Evolutionary conservation across 768 basidiomycete genomes (phyloP).

Genomic region (Boletus rufocinnamomeus): DNA sequence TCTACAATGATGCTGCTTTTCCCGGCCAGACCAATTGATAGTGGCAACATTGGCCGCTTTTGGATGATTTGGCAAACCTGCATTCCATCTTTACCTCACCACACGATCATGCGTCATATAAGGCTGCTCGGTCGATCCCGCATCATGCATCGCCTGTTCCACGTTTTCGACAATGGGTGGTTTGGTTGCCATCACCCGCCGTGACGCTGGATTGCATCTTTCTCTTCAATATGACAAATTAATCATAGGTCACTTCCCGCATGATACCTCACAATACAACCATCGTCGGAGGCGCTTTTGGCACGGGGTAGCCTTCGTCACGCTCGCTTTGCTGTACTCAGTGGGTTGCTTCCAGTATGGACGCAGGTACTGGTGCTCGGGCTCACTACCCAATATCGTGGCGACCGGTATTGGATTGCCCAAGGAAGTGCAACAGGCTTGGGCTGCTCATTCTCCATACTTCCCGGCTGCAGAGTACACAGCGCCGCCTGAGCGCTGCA

Average conservation of each 20-base stretch:
- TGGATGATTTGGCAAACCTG: constrained; percentile 8
- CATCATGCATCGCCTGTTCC: constrained; percentile 6
- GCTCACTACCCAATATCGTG: background rate
- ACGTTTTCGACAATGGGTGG: constrained; percentile 5
- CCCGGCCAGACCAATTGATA: background rate
- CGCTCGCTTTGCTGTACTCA: constrained; percentile 18
- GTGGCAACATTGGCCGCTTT: background rate
- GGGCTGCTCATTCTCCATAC: constrained; percentile 68
- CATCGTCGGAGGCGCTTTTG: constrained; percentile 6
- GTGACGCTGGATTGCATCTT: constrained; percentile 9
- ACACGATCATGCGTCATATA: constrained; percentile 31
- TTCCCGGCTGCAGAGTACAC: constrained; percentile 48
- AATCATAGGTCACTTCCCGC: background rate
- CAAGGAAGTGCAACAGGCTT: constrained; percentile 37
- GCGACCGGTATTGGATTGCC: constrained; percentile 11
- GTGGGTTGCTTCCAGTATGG: constrained; percentile 17
- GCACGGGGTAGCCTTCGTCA: constrained; percentile 8
- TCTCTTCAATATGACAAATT: constrained; percentile 11
- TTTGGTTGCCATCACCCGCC: background rate
- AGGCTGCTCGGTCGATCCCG: background rate
- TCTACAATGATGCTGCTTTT: constrained; percentile 5
- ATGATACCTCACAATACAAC: background rate
- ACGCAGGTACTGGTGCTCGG: constrained; percentile 7
- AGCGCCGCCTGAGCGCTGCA: constrained; percentile 49
- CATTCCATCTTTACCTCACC: constrained; percentile 5